Evolutionary conservation across 2,329 filamentous ascomycete genomes (phyloP).

Genomic region (Colletotrichum sublineola): DNA sequence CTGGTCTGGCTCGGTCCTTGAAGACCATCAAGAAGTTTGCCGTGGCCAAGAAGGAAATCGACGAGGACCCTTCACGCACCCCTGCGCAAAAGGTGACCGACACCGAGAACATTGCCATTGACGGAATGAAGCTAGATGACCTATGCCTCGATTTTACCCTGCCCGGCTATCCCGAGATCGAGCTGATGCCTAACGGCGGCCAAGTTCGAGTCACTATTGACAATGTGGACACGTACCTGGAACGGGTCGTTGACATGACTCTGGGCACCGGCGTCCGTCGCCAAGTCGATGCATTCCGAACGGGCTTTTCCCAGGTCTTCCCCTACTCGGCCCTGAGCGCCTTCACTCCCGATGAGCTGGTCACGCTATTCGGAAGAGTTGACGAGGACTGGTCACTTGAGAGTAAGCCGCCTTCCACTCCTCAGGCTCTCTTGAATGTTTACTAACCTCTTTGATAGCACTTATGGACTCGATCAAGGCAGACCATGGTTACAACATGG

Average conservation of each 20-base stretch:
- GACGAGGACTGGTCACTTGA: constrained; percentile 98
- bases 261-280: constrained; percentile 87
- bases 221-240: constrained; percentile 90
- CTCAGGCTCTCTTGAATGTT: not conserved
- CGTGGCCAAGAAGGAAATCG: constrained; percentile 83
- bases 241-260: constrained; percentile 92
- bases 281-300: constrained; percentile 91
- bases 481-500: constrained; percentile 98
- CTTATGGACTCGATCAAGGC: constrained; percentile 99
- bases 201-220: constrained; percentile 85
- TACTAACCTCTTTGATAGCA: constrained; percentile 64
- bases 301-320: constrained; percentile 95
- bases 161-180: constrained; percentile 89
- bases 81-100: constrained; percentile 78
- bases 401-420: constrained; percentile 71
- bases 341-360: constrained; percentile 94
- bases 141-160: constrained; percentile 94
- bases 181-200: constrained; percentile 81
- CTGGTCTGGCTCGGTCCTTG: constrained; percentile 86
- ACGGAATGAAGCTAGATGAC: constrained; percentile 85
- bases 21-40: constrained; percentile 90
- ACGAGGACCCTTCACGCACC: constrained; percentile 76
- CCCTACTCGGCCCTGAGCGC: constrained; percentile 92
- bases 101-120: constrained; percentile 77
- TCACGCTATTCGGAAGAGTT: constrained; percentile 91